Conservation (phyloP, 202 grass and related monocot genomes). For the Schoenoplectus tabernaemontani region DNA sequence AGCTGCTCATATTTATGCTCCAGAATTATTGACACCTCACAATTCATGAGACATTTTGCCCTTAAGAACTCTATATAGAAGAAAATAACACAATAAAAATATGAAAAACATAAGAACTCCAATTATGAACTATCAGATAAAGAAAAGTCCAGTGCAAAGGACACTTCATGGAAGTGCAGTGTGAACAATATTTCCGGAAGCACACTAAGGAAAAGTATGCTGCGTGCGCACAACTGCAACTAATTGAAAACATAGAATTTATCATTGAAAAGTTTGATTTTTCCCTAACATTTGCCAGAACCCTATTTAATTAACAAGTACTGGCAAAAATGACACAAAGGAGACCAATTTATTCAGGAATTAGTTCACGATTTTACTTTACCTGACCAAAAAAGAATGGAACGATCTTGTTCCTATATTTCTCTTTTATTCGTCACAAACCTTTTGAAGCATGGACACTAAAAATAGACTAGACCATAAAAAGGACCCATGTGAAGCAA, state of each 20-base stretch:
- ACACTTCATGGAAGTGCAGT: neutral
- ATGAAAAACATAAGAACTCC: neutral
- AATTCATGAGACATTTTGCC: constrained; percentile 97
- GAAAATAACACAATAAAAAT: neutral
- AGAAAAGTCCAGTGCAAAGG: neutral
- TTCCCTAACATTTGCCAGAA: neutral
- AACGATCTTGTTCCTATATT: neutral
- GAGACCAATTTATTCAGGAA: neutral
- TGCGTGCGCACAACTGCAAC: neutral
- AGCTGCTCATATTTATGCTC: constrained; percentile 95
- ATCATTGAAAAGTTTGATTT: neutral
- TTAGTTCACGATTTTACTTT: neutral
- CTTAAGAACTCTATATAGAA: constrained; percentile 59
- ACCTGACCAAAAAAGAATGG: neutral
- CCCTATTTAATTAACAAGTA: neutral
- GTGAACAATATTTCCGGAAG: neutral
- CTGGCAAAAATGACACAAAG: neutral
- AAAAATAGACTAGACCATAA: too few relatives aligned
- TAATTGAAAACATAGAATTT: too few relatives aligned
- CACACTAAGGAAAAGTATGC: neutral
- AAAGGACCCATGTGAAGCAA: neutral
- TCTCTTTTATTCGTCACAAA: neutral
- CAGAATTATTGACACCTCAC: constrained; percentile 85
- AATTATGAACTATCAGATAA: too few relatives aligned
- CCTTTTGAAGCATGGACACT: neutral